Base-by-base conservation (phyloP, 2,329 filamentous ascomycete species). In the Neopestalotiopsis sp. region DNA sequence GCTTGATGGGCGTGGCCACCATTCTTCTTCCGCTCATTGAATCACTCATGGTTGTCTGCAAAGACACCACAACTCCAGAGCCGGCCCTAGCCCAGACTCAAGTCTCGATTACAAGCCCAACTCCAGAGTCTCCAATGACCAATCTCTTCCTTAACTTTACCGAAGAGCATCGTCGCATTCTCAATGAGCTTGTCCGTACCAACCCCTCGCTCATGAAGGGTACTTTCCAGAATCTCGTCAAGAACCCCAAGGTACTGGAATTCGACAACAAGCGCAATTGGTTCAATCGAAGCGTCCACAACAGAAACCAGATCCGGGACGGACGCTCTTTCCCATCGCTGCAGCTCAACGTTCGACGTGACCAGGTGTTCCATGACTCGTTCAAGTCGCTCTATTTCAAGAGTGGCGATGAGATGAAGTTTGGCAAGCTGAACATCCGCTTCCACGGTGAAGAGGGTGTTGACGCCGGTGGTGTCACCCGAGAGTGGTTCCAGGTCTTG, bases 201-300 rank as follows among this genome's bases (percentile, higher is more conserved):
- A 98, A 97, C 74, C 96, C 97, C 38, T 97, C 97, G 80, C 89
- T 99, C 72, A 99, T 99, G 97, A 98, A 95, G 69, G 96, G 96
- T 66, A 98, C 95, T 2, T 98, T 99, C 82, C 95, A 95, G 12
- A 87, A 99, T 17, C 84, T 99, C 62, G 96, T 98, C 71, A 98
- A 97, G 86, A 99, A 99, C 78, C 97, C 96, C 32, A 99, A 98
- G 86, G 97, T 99, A 3, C 86, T 99, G 13, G 96, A 99, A 78
- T 99, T 99, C 76, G 96, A 99, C 83, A 99, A 99, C 85, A 99
- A 99, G 86, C 94, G 96, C 76, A 98, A 97, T 82, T 99, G 97
- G 87, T 99, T 99, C 86, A 98, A 91, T 79, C 92, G 96, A 70
- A 95, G 94, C 76, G 91, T 99, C 12, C 96, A 99, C 66, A 88